Evolutionary conservation across 441 rosid genomes (phyloP).

Genomic region (Aleurites moluccanus): DNA sequence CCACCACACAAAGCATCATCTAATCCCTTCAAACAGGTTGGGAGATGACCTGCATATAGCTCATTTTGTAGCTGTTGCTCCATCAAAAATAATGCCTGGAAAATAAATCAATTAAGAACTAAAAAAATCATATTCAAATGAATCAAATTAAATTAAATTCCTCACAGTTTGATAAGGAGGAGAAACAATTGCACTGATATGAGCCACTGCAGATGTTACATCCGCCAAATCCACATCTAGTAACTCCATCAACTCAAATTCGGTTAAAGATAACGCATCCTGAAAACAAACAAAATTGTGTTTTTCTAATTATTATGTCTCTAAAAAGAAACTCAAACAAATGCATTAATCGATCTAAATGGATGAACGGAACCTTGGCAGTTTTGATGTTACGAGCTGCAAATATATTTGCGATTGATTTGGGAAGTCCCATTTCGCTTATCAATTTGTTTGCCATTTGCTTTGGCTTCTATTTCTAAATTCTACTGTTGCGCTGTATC

Average conservation of each 20-base stretch:
- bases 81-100: conserved; percentile 57
- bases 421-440: conserved; percentile 45
- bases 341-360: not conserved
- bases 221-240: conserved; percentile 58
- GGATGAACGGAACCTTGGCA: conserved; percentile 29
- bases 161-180: conserved; percentile 76
- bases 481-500: conserved; percentile 9
- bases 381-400: conserved; percentile 4
- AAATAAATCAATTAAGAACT: not conserved
- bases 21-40: conserved; percentile 69
- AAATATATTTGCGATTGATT: conserved; percentile 4
- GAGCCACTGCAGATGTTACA: conserved; percentile 52
- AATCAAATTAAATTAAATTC: not conserved
- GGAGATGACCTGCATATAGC: conserved; percentile 63
- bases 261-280: conserved; percentile 81
- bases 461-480: not conserved
- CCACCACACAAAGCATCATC: conserved; percentile 83
- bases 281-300: conserved; percentile 25
- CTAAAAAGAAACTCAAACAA: not conserved
- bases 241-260: conserved; percentile 77
- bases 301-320: too few relatives aligned
- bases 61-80: conserved; percentile 51
- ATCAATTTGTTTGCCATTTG: conserved; percentile 67
- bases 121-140: not conserved
- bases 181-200: conserved; percentile 59